Base-by-base conservation (phyloP, 2,329 filamentous ascomycete species). In the Fusarium sp. region DNA sequence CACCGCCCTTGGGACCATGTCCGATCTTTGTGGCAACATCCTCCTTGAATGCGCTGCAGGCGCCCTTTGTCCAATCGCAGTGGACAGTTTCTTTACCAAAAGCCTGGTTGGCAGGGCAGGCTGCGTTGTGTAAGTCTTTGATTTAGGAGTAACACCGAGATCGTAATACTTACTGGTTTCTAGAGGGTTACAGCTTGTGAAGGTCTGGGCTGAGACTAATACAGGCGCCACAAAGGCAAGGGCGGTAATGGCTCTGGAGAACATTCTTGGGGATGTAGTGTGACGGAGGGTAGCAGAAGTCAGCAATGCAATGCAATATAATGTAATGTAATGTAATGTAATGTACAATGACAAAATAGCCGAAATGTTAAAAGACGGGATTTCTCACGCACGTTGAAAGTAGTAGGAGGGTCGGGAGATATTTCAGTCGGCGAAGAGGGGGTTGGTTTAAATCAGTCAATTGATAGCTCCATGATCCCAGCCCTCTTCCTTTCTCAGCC, bases 61-160 rank as follows among this genome's bases (percentile, higher is more conserved):
- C 70, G 32, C 87, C 87, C 52, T 84, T 78, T 32, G 83, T 86
- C 75, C 93, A 91, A 76, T 92, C 88, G 72, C 89, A 75, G 42
- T 67, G 78, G 80, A 70, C 85, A 22, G 85, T 64, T 25, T 75
- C 79, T 78, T 74, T 88, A 48, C 90, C 88, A 4, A 92, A 81
- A 3, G 90, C 90, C 24, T 88, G 82, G 70, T 92, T 80, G 32
- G 89, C 73, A 24, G 87, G 83, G 72, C 90, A 92, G 35, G 57
- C 73, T 74, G n/a, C 12, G 2, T 1, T 4, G 38, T 48, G 45
- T 63, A 22, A 58, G 64, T 40, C 9, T 13, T 15, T 25, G 7
- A 6, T 3, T 5, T 7, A 4, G n/a, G 28, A 5, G 3, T 15
- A 6, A 2, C 4, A 13, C n/a, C 7, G 35, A 35, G 9, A 15